Conservation (phyloP, 371 early-diverging fungal genomes). For the Haplosporangium sp. region DNA sequence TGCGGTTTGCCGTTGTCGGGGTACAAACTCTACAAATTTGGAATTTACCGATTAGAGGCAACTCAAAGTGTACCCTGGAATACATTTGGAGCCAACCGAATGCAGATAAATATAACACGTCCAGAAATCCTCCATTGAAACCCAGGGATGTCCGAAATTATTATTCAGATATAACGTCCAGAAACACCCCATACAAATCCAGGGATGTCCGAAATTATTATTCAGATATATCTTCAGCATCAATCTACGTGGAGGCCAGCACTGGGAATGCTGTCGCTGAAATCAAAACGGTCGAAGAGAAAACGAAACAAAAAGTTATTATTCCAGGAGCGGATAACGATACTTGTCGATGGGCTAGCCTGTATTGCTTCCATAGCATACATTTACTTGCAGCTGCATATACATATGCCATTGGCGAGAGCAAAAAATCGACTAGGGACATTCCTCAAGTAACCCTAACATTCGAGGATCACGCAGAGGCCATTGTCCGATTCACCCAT, state of each 20-base stretch:
- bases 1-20: conserved; percentile 36
- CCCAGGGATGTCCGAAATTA: conserved; percentile 26
- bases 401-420: conserved; percentile 12
- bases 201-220: conserved; percentile 32
- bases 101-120: neutral
- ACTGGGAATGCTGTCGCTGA: conserved; percentile 17
- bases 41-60: conserved; percentile 34
- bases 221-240: conserved; percentile 3
- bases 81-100: conserved; percentile 41
- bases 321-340: conserved; percentile 30
- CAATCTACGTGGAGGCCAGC: conserved; percentile 20
- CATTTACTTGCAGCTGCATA: conserved; percentile 42
- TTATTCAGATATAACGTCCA: conserved; percentile 13
- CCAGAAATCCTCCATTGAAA: neutral
- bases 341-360: conserved; percentile 21
- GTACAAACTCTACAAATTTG: conserved; percentile 43
- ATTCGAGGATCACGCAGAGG: conserved; percentile 45
- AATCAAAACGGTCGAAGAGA: conserved; percentile 20
- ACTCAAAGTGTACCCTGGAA: conserved; percentile 28
- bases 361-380: conserved; percentile 34
- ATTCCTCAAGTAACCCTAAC: conserved; percentile 20
- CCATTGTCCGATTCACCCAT: conserved; percentile 38
- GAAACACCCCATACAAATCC: neutral
- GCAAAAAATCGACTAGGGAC: conserved; percentile 14
- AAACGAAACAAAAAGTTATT: conserved; percentile 10